These are phyloP conservation scores for Phytophthora citricola DNA, from an alignment of 352 stramenopile genomes.

Conservation along the genomic window DNA sequence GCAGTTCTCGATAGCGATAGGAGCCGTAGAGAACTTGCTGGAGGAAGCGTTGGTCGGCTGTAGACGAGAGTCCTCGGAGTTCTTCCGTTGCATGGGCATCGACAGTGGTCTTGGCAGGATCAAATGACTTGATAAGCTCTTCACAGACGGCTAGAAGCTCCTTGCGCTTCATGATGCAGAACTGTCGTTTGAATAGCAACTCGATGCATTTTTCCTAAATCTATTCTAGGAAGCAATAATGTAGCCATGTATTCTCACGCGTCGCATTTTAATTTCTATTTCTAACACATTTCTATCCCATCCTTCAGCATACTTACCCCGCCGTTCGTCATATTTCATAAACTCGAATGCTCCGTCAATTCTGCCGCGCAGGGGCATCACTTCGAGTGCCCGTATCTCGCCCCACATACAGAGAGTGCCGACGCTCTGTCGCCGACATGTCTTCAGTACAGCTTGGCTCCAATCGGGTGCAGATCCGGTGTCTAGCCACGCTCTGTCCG, in stretches of 20 bases:
- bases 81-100: constrained; percentile 80
- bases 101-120: constrained; percentile 74
- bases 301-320: constrained; percentile 10
- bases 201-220: no score
- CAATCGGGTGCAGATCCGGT: constrained; percentile 16
- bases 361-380: neutral
- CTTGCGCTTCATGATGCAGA: constrained; percentile 76
- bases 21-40: constrained; percentile 92
- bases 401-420: neutral
- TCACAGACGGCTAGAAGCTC: constrained; percentile 73
- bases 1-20: constrained; percentile 87
- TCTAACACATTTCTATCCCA: constrained; percentile 5
- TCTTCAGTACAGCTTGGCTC: constrained; percentile 14
- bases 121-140: constrained; percentile 79
- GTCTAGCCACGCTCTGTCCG: neutral
- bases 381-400: constrained; percentile 18
- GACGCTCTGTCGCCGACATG: constrained; percentile 7
- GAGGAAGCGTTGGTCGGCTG: constrained; percentile 71
- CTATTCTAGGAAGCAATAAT: no score
- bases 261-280: neutral
- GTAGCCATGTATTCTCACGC: constrained; percentile 3
- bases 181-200: neutral
- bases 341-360: constrained; percentile 22
- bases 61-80: constrained; percentile 45
- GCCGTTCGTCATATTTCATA: constrained; percentile 12